phyloP scores from a whole-genome alignment of 495 filamentous ascomycete genomes.

The Cenococcum geophilum region DNA sequence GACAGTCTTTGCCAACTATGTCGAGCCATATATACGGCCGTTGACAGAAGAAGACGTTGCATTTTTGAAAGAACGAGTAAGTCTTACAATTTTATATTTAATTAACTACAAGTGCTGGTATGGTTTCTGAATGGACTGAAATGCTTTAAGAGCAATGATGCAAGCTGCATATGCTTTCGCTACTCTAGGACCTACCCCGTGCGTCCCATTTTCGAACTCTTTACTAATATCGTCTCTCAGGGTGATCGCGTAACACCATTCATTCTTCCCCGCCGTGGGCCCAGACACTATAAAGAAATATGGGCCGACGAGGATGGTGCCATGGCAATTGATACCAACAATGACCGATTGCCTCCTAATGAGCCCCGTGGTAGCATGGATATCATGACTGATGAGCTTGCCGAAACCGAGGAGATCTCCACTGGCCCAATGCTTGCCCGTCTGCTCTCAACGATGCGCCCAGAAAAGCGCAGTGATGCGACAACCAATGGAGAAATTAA shows the following conservation, averaged over 20 bases:
- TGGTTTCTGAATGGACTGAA: conserved; percentile 28
- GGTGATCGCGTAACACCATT: conserved; percentile 80
- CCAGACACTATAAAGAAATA: conserved; percentile 75
- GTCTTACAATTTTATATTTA: conserved; percentile 12
- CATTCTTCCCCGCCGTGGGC: conserved; percentile 77
- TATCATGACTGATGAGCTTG: conserved; percentile 72
- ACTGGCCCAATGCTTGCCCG: conserved; percentile 77
- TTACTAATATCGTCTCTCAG: not conserved
- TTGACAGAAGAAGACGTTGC: conserved; percentile 92
- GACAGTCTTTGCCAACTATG: conserved; percentile 77
- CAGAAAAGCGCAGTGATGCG: conserved; percentile 63
- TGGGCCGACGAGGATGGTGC: conserved; percentile 91
- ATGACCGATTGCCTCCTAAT: conserved; percentile 62
- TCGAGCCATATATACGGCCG: conserved; percentile 85
- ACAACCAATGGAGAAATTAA: conserved; percentile 45
- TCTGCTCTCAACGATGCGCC: conserved; percentile 74
- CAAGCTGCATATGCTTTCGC: too few species aligned
- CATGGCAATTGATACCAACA: conserved; percentile 59
- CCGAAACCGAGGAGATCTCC: conserved; percentile 86
- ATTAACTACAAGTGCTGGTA: not conserved
- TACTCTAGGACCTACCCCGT: too few species aligned
- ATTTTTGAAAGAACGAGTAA: conserved; percentile 75
- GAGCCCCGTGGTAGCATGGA: conserved; percentile 79
- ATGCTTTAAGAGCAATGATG: too few species aligned
- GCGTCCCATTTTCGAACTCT: too few species aligned